Percentiles rank a stretch among this genome's conserved stretches.
Evolutionary conservation across 2,329 filamentous ascomycete species (phyloP).

Genomic region (Clarireedia paspali): DNA sequence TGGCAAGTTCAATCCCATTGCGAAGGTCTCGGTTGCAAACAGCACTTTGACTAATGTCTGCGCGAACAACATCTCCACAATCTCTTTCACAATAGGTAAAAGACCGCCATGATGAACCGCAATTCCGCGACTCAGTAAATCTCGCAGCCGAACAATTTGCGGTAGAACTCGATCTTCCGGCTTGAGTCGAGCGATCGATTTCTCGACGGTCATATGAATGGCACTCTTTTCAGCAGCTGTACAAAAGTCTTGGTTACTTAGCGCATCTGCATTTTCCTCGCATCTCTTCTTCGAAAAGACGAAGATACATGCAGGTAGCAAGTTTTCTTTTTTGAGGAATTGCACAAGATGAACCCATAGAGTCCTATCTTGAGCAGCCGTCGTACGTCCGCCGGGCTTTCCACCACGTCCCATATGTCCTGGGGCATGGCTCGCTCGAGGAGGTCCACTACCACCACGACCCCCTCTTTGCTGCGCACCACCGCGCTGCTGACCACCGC

Average conservation of each 20-base stretch:
- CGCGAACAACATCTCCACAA: conserved; percentile 94
- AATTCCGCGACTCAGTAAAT: conserved; percentile 79
- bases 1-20: conserved; percentile 94
- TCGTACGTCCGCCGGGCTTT: conserved; percentile 76
- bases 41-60: conserved; percentile 93
- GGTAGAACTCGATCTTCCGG: conserved; percentile 85
- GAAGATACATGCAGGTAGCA: conserved; percentile 92
- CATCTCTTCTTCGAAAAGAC: conserved; percentile 98
- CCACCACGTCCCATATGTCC: conserved; percentile 90
- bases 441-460: conserved; percentile 40
- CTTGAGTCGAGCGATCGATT: conserved; percentile 84
- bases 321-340: conserved; percentile 75
- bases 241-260: conserved; percentile 92
- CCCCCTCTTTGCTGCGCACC: conserved; percentile 44
- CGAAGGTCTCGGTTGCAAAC: conserved; percentile 97
- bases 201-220: conserved; percentile 96
- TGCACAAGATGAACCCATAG: conserved; percentile 95
- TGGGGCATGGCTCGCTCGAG: conserved; percentile 44
- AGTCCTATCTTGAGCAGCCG: conserved; percentile 88
- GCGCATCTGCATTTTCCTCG: conserved; percentile 91
- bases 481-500: conserved; percentile 40
- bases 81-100: conserved; percentile 92
- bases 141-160: conserved; percentile 81
- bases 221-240: conserved; percentile 91
- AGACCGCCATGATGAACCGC: conserved; percentile 95